Evolutionary conservation across 257 asterid species (phyloP).

Genomic region (Solanum clarkiae): DNA sequence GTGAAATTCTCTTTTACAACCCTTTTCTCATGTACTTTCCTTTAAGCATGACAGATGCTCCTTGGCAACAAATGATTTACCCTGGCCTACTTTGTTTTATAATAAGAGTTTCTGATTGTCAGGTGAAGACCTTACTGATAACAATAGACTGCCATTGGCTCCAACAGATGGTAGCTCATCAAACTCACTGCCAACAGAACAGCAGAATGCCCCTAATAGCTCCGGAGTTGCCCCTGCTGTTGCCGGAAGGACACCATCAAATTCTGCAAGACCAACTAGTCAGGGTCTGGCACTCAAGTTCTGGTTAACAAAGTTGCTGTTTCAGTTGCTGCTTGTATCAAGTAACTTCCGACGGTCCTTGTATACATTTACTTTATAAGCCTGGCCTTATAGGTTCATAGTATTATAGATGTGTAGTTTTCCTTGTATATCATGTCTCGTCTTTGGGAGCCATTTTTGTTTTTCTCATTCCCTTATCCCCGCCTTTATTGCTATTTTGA

Average conservation of each 20-base stretch:
- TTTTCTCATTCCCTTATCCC: not conserved
- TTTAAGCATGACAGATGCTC: not conserved
- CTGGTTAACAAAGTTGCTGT: constrained; percentile 15
- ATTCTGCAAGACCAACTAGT: constrained; percentile 28
- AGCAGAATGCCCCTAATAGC: constrained; percentile 46
- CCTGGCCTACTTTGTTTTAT: not conserved
- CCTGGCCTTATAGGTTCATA: not conserved
- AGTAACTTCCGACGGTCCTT: not conserved
- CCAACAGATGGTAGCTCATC: constrained; percentile 42
- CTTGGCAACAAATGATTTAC: not conserved
- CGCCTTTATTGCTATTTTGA: not conserved
- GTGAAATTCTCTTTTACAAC: not conserved
- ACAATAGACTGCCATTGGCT: constrained; percentile 24
- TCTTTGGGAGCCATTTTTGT: not conserved
- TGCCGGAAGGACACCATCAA: constrained; percentile 50
- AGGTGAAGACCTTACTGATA: constrained; percentile 46
- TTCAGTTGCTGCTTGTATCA: constrained; percentile 18
- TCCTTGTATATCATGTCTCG: constrained; percentile 2
- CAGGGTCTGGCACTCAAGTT: not conserved
- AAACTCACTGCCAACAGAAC: constrained; percentile 57
- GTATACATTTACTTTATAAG: not conserved
- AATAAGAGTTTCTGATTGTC: constrained; percentile 1
- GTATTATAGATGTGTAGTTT: not conserved
- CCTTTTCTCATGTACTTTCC: not conserved
- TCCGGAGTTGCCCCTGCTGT: constrained; percentile 62